Percentiles rank a stretch among this genome's conserved stretches.
Evolutionary conservation across 768 basidiomycete genomes (phyloP).

Genomic region (Pleurotus cornucopiae): DNA sequence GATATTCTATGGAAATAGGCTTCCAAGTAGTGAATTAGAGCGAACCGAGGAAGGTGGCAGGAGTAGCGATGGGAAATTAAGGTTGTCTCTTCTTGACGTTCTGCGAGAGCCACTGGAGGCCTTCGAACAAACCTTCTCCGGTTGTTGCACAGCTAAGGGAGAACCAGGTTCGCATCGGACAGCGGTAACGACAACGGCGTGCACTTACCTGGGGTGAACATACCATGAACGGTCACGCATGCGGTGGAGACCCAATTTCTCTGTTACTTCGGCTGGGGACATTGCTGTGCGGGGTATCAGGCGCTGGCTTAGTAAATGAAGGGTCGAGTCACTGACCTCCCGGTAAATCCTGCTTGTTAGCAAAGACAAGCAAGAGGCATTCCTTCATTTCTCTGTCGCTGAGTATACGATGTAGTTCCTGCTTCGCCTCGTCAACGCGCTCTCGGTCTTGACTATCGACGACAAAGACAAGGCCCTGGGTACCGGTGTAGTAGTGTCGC

Average conservation of each 20-base stretch:
- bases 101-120: constrained; percentile 94
- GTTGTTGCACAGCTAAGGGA: constrained; percentile 83
- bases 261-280: constrained; percentile 99
- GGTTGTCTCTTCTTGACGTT: constrained; percentile 93
- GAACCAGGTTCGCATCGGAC: too few relatives aligned
- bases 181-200: too few relatives aligned
- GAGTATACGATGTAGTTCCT: constrained; percentile 93
- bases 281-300: constrained; percentile 55
- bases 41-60: constrained; percentile 15
- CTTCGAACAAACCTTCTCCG: constrained; percentile 95
- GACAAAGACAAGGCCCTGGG: constrained; percentile 97
- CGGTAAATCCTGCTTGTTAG: constrained; percentile 98
- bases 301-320: constrained; percentile 1
- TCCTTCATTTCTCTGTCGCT: constrained; percentile 98
- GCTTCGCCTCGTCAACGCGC: constrained; percentile 93
- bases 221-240: constrained; percentile 99
- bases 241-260: constrained; percentile 89
- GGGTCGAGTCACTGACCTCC: constrained; percentile 59
- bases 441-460: constrained; percentile 96
- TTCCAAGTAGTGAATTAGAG: constrained; percentile 16
- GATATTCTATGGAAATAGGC: constrained; percentile 26
- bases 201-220: constrained; percentile 90
- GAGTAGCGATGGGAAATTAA: constrained; percentile 28
- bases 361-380: constrained; percentile 94
- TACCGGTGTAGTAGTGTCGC: constrained; percentile 99